Evolutionary conservation across 2,329 filamentous ascomycete genomes (phyloP).

Genomic region (Neonectria neomacrospora): DNA sequence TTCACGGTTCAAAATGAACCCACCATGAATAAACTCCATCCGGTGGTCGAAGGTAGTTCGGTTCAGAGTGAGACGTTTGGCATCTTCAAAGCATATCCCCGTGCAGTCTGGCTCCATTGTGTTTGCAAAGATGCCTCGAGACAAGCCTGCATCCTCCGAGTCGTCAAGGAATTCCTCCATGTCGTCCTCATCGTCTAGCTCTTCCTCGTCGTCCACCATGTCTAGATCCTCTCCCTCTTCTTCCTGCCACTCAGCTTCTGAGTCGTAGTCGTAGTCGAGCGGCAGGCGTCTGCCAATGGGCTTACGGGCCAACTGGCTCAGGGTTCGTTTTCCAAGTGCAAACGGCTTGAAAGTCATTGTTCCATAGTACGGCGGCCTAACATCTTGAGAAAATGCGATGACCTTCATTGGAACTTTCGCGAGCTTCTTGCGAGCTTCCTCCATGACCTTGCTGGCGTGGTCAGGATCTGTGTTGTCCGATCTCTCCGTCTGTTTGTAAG

Average conservation of each 20-base stretch:
- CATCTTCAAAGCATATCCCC: constrained; percentile 86
- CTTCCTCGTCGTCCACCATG: constrained; percentile 75
- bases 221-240: constrained; percentile 76
- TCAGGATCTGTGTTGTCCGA: constrained; percentile 52
- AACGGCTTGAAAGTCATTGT: constrained; percentile 72
- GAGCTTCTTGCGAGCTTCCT: constrained; percentile 54
- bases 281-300: constrained; percentile 67
- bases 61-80: constrained; percentile 57
- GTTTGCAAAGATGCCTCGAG: constrained; percentile 69
- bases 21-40: constrained; percentile 81
- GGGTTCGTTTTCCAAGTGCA: constrained; percentile 56
- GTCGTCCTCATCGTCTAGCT: constrained; percentile 79
- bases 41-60: constrained; percentile 68
- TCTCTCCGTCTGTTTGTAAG: constrained; percentile 60
- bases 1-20: constrained; percentile 43
- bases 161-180: constrained; percentile 93
- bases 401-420: constrained; percentile 71
- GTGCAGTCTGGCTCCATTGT: constrained; percentile 81
- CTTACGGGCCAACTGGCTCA: constrained; percentile 63
- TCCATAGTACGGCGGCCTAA: constrained; percentile 77
- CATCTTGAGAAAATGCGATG: constrained; percentile 71
- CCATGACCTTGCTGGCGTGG: constrained; percentile 47
- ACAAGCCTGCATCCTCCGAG: constrained; percentile 74
- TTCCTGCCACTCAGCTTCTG: constrained; percentile 88
- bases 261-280: constrained; percentile 85